phyloP scores from a whole-genome alignment of 2,329 filamentous ascomycete species.

The Aspergillus persii region DNA sequence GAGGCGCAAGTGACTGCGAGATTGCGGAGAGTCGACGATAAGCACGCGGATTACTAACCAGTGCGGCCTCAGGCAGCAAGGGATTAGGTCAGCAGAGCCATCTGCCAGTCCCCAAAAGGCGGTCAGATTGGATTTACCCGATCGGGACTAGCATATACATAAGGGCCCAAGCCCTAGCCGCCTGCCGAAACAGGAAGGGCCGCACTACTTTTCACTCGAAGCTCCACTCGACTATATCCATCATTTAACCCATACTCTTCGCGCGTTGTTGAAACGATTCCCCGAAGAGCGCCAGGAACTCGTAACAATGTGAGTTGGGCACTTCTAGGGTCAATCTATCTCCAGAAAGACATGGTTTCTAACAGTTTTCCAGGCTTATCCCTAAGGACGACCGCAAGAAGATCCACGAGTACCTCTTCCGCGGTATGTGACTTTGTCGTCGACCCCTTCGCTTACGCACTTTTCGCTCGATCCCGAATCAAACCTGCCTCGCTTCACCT shows the following conservation, averaged over 20 bases:
- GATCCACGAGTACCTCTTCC: conserved; percentile 99
- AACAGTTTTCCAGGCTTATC: conserved; percentile 71
- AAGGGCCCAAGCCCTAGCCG: conserved; percentile 30
- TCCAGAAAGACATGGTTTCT: conserved; percentile 4
- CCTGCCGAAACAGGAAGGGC: conserved; percentile 26
- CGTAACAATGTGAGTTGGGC: conserved; percentile 49
- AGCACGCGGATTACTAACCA: conserved; percentile 6
- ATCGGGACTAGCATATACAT: conserved; percentile 6
- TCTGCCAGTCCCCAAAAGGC: too few relatives aligned
- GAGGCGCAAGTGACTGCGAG: conserved; percentile 9
- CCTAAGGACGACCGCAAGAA: conserved; percentile 99
- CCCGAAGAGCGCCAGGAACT: conserved; percentile 54
- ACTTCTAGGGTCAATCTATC: background rate
- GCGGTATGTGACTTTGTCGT: conserved; percentile 55
- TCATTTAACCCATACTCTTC: conserved; percentile 38
- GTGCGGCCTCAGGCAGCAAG: conserved; percentile 5
- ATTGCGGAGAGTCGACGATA: conserved; percentile 21
- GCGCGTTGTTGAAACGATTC: conserved; percentile 53
- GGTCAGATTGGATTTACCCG: accelerated
- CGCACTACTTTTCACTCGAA: conserved; percentile 34
- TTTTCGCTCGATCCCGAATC: background rate
- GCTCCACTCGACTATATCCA: conserved; percentile 31
- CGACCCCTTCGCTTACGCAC: conserved; percentile 16
- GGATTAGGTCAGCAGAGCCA: too few relatives aligned
- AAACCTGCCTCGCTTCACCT: background rate